Conservation (phyloP, 257 asterid genomes). For the Petrea volubilis region DNA sequence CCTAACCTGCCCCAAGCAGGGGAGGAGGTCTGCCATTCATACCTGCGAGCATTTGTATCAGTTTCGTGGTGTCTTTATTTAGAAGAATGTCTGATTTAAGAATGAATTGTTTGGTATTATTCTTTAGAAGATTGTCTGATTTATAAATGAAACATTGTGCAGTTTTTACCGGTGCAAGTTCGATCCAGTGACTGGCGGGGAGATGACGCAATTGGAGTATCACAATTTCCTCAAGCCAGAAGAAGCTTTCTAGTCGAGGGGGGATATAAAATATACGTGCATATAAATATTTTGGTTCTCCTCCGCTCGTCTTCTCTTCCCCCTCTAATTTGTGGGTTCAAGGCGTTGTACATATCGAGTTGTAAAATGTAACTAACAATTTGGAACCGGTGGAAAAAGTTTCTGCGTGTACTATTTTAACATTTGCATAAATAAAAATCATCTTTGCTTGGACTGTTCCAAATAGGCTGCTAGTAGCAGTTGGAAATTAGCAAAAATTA, state of each 20-base stretch:
- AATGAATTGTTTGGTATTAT: too few species aligned
- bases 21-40: too few species aligned
- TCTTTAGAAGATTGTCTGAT: too few species aligned
- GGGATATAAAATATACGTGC: not conserved
- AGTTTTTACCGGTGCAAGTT: constrained; percentile 69
- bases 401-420: not conserved
- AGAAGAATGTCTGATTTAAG: too few species aligned
- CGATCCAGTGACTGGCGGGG: constrained; percentile 62
- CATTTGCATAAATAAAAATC: too few species aligned
- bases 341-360: not conserved
- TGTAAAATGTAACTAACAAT: not conserved
- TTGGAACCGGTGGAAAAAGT: not conserved
- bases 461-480: too few species aligned
- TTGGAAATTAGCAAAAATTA: too few species aligned
- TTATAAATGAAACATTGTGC: constrained; percentile 11
- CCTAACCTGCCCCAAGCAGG: too few species aligned
- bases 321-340: not conserved
- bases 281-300: not conserved
- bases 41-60: too few species aligned
- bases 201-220: constrained; percentile 66
- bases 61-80: too few species aligned
- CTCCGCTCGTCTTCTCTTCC: not conserved
- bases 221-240: constrained; percentile 60
- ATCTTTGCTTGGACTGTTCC: too few species aligned
- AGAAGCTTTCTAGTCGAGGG: constrained; percentile 38